Evolutionary conservation across 148 eudicot genomes (phyloP).

Genomic region (Fallopia convolvulus): DNA sequence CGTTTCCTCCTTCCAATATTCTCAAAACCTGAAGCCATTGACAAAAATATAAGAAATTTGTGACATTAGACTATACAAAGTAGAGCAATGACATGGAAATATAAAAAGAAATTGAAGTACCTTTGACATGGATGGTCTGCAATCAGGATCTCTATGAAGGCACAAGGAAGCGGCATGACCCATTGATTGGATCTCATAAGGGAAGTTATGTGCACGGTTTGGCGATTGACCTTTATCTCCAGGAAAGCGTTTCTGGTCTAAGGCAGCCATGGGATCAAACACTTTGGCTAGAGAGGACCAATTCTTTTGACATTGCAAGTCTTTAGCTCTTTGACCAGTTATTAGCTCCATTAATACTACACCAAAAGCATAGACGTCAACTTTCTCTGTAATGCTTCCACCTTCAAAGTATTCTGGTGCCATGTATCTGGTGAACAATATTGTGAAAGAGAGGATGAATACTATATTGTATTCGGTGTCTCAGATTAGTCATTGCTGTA

Average conservation of each 20-base stretch:
- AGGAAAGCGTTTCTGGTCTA: conserved; percentile 24
- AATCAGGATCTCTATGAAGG: conserved; percentile 75
- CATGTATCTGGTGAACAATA: conserved; percentile 44
- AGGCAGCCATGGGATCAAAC: conserved; percentile 32
- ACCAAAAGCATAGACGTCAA: conserved; percentile 83
- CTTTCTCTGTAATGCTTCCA: conserved; percentile 62
- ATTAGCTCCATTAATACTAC: conserved; percentile 69
- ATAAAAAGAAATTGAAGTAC: conserved; percentile 21
- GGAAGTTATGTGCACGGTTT: conserved; percentile 36
- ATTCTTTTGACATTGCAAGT: conserved; percentile 36
- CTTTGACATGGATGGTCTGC: conserved; percentile 90
- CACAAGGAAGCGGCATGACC: conserved; percentile 74
- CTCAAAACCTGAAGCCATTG: conserved; percentile 39
- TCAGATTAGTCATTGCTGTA: neutral
- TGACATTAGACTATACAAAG: neutral
- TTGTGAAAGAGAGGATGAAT: neutral
- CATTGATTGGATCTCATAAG: conserved; percentile 60
- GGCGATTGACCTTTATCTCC: conserved; percentile 27
- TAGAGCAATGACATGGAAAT: neutral
- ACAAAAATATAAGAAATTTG: neutral
- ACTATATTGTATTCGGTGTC: neutral
- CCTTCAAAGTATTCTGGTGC: conserved; percentile 77
- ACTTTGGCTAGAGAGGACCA: conserved; percentile 32
- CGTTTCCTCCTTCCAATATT: conserved; percentile 61
- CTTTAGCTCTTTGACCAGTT: conserved; percentile 49